A percentile compares a stretch with the other conserved stretches of the same genome.
phyloP scores from a whole-genome alignment of 1,139 yeast genomes.

The Dujonia santamariae region DNA sequence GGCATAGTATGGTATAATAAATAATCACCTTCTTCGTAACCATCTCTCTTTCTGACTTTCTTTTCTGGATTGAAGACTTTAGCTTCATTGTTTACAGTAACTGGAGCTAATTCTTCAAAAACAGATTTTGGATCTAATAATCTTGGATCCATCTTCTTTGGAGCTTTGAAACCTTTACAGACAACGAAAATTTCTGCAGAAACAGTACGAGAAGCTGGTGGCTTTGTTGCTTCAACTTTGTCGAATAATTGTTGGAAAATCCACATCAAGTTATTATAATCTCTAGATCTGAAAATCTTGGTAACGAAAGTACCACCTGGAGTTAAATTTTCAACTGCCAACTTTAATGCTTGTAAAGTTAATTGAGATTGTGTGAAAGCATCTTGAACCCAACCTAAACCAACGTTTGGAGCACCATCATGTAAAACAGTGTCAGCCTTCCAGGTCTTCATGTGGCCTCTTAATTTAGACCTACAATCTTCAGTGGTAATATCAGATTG shows the following conservation, averaged over 20 bases:
- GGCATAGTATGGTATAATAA: constrained; percentile 71
- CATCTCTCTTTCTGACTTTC: constrained; percentile 87
- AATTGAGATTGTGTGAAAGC: constrained; percentile 97
- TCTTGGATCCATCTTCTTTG: constrained; percentile 90
- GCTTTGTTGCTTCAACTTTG: constrained; percentile 96
- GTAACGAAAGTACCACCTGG: constrained; percentile 98
- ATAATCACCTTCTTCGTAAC: constrained; percentile 95
- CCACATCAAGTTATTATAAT: constrained; percentile 96
- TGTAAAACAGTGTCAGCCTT: constrained; percentile 97
- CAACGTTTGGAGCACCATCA: constrained; percentile 99
- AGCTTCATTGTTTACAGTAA: constrained; percentile 80
- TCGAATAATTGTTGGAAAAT: constrained; percentile 94
- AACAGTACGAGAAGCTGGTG: constrained; percentile 97
- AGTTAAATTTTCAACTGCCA: constrained; percentile 90
- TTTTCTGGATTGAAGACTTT: constrained; percentile 92
- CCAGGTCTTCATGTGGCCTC: constrained; percentile 98
- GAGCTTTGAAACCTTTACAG: constrained; percentile 94
- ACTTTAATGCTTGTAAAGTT: constrained; percentile 85
- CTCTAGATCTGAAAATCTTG: constrained; percentile 94
- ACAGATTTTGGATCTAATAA: constrained; percentile 89
- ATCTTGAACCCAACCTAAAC: constrained; percentile 99
- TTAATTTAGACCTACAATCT: constrained; percentile 88
- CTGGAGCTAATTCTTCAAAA: constrained; percentile 84
- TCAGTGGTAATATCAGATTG: constrained; percentile 98
- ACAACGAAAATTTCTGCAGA: constrained; percentile 99